Evolutionary conservation across 78 protist genomes (phyloP).

Genomic region (Anaeramoeba ignava): DNA sequence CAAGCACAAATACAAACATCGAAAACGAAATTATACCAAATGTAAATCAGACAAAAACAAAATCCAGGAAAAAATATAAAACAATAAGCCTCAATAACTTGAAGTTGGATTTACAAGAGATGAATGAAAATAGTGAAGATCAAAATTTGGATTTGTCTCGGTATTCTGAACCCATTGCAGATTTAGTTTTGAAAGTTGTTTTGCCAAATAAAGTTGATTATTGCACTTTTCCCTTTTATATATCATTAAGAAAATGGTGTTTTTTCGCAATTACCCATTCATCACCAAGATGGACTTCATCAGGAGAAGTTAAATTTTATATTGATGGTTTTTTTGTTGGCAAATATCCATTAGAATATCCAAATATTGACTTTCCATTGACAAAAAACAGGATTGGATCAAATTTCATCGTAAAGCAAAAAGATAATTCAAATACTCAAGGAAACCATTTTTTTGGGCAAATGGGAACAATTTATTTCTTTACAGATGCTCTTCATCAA

Average conservation of each 20-base stretch:
- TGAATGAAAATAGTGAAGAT: too few species aligned
- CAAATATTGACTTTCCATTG: not conserved
- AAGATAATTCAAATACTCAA: not conserved
- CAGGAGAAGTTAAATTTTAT: slow-evolving; percentile 20
- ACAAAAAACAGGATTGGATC: slow-evolving; percentile 4
- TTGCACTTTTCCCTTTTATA: not conserved
- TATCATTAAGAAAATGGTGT: slow-evolving; percentile 10
- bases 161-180: too few species aligned
- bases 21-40: too few species aligned
- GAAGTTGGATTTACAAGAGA: too few species aligned
- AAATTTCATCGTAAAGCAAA: not conserved
- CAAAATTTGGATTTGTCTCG: too few species aligned
- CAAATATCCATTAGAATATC: slow-evolving; percentile 24
- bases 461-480: slow-evolving; percentile 26
- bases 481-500: slow-evolving; percentile 1
- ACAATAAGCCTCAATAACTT: too few species aligned
- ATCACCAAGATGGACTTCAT: not conserved
- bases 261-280: slow-evolving; percentile 12
- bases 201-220: not conserved
- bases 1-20: not conserved
- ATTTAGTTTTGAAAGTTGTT: not conserved
- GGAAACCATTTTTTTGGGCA: slow-evolving; percentile 19
- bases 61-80: too few species aligned
- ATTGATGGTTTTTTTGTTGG: slow-evolving; percentile 14
- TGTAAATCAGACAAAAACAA: too few species aligned